A percentile compares a stretch with the other conserved stretches of the same genome.
Evolutionary conservation across 2,329 filamentous ascomycete species (phyloP).

Genomic region (Xylaria sp.): DNA sequence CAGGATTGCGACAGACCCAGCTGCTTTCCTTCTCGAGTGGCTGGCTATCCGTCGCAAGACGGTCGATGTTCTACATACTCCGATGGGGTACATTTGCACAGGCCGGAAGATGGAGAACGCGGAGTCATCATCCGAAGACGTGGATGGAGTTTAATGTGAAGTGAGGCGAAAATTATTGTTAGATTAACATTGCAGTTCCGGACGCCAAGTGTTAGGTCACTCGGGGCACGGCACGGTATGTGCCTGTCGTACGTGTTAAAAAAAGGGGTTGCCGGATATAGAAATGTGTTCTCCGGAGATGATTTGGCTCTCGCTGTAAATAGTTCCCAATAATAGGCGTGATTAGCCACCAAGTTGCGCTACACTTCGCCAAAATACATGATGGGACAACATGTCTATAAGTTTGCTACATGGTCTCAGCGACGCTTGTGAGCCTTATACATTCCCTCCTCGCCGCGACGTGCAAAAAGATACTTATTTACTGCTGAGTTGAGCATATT

Average conservation of each 20-base stretch:
- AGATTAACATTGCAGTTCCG: neutral
- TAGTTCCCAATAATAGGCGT: neutral
- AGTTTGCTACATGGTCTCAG: neutral
- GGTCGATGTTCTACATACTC: constrained; percentile 63
- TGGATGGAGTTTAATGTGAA: neutral
- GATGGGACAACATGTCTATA: neutral
- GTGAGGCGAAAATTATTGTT: neutral
- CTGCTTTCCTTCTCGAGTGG: constrained; percentile 63
- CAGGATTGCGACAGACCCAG: constrained; percentile 37
- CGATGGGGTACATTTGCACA: constrained; percentile 62
- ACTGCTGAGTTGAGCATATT: no score
- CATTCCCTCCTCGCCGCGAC: no score
- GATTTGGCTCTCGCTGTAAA: neutral
- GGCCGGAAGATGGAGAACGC: constrained; percentile 38
- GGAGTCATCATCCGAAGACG: neutral
- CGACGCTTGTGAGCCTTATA: neutral
- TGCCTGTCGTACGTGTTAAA: neutral
- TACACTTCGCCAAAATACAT: neutral
- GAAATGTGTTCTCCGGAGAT: neutral
- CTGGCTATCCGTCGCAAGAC: constrained; percentile 57
- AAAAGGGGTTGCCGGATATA: neutral
- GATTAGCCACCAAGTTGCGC: neutral
- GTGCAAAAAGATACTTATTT: no score
- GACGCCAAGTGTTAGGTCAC: no score
- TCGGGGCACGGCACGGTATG: no score